A percentile compares a stretch with the other conserved stretches of the same genome.
phyloP scores from a whole-genome alignment of 1,139 yeast genomes.

The Lodderomyces theae region DNA sequence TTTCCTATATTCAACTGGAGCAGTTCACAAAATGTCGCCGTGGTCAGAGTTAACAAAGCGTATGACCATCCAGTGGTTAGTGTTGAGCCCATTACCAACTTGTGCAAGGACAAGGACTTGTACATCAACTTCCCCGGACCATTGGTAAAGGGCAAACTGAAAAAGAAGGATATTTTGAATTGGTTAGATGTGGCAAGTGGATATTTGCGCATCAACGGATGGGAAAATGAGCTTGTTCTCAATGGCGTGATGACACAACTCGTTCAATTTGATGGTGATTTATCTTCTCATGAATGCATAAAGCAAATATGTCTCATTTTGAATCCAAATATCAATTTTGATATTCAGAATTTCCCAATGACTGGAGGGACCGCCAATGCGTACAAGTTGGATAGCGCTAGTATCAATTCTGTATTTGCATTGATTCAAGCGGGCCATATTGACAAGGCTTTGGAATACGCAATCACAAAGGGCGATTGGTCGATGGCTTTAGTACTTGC shows the following conservation, averaged over 20 bases:
- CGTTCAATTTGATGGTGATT: slow-evolving; percentile 31
- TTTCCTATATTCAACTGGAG: slow-evolving; percentile 82
- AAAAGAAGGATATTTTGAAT: slow-evolving; percentile 61
- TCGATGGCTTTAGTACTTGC: slow-evolving; percentile 74
- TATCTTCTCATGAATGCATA: slow-evolving; percentile 24
- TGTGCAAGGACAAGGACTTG: slow-evolving; percentile 21
- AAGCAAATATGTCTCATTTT: slow-evolving; percentile 28
- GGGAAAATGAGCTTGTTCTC: slow-evolving; percentile 28
- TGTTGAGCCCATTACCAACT: slow-evolving; percentile 18
- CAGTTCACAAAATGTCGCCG: slow-evolving; percentile 30
- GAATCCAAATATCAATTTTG: slow-evolving; percentile 36
- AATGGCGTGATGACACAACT: slow-evolving; percentile 29
- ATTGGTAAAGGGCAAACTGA: slow-evolving; percentile 50
- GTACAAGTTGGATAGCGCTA: slow-evolving; percentile 35
- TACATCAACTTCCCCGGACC: slow-evolving; percentile 60
- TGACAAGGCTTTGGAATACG: slow-evolving; percentile 61
- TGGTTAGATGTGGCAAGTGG: slow-evolving; percentile 45
- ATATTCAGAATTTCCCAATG: slow-evolving; percentile 14
- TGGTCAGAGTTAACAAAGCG: slow-evolving; percentile 27
- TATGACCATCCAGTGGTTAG: slow-evolving; percentile 16
- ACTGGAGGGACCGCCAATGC: slow-evolving; percentile 28
- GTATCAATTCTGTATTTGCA: slow-evolving; percentile 33
- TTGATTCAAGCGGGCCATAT: slow-evolving; percentile 61
- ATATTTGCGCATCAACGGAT: slow-evolving; percentile 10
- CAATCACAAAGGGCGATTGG: slow-evolving; percentile 70